Conservation (phyloP, 805 yeast genomes). For the Pichia heedii region DNA sequence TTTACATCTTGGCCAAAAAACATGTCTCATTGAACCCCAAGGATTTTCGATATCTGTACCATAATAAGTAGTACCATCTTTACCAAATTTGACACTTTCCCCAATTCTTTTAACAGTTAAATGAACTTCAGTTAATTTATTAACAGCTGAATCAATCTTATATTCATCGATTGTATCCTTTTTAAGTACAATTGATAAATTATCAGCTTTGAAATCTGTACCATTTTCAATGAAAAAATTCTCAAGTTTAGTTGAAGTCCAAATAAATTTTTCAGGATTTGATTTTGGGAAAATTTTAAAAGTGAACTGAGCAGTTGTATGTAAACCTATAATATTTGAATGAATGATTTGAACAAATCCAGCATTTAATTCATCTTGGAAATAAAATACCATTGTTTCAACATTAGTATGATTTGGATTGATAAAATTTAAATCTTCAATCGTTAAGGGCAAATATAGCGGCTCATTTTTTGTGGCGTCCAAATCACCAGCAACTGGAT, state of each 20-base stretch:
- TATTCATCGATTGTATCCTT: slow-evolving; percentile 37
- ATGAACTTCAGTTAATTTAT: slow-evolving; percentile 62
- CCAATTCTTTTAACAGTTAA: slow-evolving; percentile 50
- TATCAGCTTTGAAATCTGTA: slow-evolving; percentile 70
- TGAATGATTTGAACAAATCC: slow-evolving; percentile 95
- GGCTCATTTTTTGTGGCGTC: slow-evolving; percentile 38
- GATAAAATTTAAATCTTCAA: slow-evolving; percentile 69
- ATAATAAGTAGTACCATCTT: slow-evolving; percentile 75
- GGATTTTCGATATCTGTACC: slow-evolving; percentile 80
- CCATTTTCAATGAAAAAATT: slow-evolving; percentile 62
- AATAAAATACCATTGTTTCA: slow-evolving; percentile 91
- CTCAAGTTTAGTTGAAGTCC: slow-evolving; percentile 90
- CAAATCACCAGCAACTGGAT: slow-evolving; percentile 53
- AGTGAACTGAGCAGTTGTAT: slow-evolving; percentile 89
- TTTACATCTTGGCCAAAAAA: slow-evolving; percentile 89
- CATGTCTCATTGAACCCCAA: slow-evolving; percentile 96
- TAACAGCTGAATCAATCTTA: slow-evolving; percentile 54
- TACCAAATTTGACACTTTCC: slow-evolving; percentile 84
- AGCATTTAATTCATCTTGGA: slow-evolving; percentile 51
- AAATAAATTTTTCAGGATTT: slow-evolving; percentile 46
- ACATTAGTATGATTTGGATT: slow-evolving; percentile 79
- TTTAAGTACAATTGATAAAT: slow-evolving; percentile 52
- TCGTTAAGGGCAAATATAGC: slow-evolving; percentile 48
- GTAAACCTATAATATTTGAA: slow-evolving; percentile 81
- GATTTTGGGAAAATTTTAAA: slow-evolving; percentile 62